These are phyloP conservation scores for Amniculicola lignicola DNA, from an alignment of 495 filamentous ascomycete genomes.

Conservation along the genomic window DNA sequence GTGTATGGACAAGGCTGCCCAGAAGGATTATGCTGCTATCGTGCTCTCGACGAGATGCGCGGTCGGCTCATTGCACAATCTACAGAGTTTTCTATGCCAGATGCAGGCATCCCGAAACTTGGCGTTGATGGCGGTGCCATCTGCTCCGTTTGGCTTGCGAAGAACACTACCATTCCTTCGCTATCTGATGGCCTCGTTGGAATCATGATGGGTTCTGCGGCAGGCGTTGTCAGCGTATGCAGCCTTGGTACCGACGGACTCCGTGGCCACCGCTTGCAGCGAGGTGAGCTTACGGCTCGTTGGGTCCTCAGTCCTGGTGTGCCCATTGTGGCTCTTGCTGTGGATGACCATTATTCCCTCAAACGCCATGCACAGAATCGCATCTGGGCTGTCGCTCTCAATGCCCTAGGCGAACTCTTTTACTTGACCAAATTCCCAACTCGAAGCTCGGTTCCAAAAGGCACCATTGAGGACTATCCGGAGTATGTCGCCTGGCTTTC, in stretches of 20 bases:
- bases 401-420: constrained; percentile 88
- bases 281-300: constrained; percentile 74
- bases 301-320: constrained; percentile 92
- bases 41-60: constrained; percentile 68
- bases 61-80: constrained; percentile 68
- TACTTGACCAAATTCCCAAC: constrained; percentile 69
- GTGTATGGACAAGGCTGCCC: constrained; percentile 81
- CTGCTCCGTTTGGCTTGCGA: constrained; percentile 88
- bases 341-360: constrained; percentile 75
- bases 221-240: constrained; percentile 81
- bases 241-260: constrained; percentile 66
- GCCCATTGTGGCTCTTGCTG: constrained; percentile 78
- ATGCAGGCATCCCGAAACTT: constrained; percentile 70
- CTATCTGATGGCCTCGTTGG: constrained; percentile 75
- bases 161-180: constrained; percentile 65
- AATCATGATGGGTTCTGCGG: constrained; percentile 78
- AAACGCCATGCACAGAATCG: constrained; percentile 65
- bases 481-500: constrained; percentile 73
- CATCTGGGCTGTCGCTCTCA: constrained; percentile 82
- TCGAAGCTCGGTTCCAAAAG: constrained; percentile 39
- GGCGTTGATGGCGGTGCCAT: constrained; percentile 59
- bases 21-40: constrained; percentile 72
- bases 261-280: constrained; percentile 61
- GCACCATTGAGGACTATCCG: constrained; percentile 40
- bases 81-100: constrained; percentile 47